Evolutionary conservation across 106 monocot genomes (phyloP), one percentile per base, ranked within the genome.

Genomic region (Vanilla planifolia): DNA sequence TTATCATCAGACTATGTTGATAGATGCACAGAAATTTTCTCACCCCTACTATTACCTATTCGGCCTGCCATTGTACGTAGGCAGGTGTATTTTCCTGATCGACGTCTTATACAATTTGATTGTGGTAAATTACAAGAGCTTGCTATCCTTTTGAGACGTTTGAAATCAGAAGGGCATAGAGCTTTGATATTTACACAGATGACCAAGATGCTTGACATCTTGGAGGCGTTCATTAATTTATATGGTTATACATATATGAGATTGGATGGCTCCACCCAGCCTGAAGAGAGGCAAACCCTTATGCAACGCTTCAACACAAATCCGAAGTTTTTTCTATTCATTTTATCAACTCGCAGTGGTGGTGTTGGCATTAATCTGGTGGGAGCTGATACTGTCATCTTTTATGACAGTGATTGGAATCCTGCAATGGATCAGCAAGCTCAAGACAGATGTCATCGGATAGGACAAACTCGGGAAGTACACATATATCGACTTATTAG

Each of bases 341-440:
- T 98, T 61, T 77, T 98, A 39, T 98, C 98, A 33, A 98, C 98
- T 44, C 87, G 98, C 17, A 98, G 98, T 55, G 98, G 98, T 66
- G 98, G 98, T 59, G 98, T 98, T 15, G 98, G 98, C 41, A 98
- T 98, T 66, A 98, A 98, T 69, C 73, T 98, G 50, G 92, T 98
- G 20, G 98, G 98, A 8, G 98, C 98, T 59, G 98, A 98, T 58
- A 98, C 98, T 68, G 98, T 98, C 8, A 98, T 98, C 30, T 98
- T 98, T 63, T 98, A 98, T 73, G 98, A 98, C 40, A 98, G 98
- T 75, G 98, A 98, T 58, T 98, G 98, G 98, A 98, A 98, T 67
- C 98, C 98, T 47, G 98, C 98, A 41, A 98, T 98, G 98, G 98
- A 98, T 61, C 91, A 98, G 64, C 98, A 98, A 80, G 98, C 98